Evolutionary conservation across 1,284 basidiomycete species (phyloP), one percentile per base, ranked within the genome.

Genomic region (Trametes sp.): DNA sequence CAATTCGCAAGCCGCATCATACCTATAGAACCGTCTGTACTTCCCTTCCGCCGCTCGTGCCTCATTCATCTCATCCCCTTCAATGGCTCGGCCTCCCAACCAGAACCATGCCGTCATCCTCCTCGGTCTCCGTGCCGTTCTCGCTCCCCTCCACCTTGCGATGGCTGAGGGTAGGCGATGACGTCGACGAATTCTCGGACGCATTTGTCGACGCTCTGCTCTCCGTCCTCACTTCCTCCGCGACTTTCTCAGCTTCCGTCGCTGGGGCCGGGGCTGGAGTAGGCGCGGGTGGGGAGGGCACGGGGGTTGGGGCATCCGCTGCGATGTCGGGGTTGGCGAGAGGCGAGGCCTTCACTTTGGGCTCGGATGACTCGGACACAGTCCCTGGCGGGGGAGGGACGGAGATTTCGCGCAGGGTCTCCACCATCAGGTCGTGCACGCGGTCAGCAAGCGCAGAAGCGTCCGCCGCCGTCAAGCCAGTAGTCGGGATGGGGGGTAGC

Each of bases 81-180:
- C 58, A 61, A 45, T 57, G 54, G 36, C 52, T 70, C 14, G 89
- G 89, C 66, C 87, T 81, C 48, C 85, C 89, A 58, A 93, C 86
- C 42, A 92, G 74, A 64, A 93, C 84, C 87, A 92, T 88, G 2
- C 89, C 90, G 70, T 93, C 91, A 62, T 93, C 91, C 71, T 89
- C 87, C 70, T 92, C 90, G 38, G 89, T 91, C 70, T 90, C 89
- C 44, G 80, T 80, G 14, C 87, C 87, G 63, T 83, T 83, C 67
- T 88, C 87, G 67, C 86, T 87, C 13, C 78, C 79, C 56, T 78
- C 73, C 59, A 73, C 69, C 57, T 75, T 73, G 24, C 75, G 65
- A 51, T 74, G 68, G 66, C 67, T 70, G 28, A 69, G 68, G 16
- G 77, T 75, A 0, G 81, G 79, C 11, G 81, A 81, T 4, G 77